Evolutionary conservation across 768 basidiomycete species (phyloP).

Genomic region (Lactarius hengduanensis): DNA sequence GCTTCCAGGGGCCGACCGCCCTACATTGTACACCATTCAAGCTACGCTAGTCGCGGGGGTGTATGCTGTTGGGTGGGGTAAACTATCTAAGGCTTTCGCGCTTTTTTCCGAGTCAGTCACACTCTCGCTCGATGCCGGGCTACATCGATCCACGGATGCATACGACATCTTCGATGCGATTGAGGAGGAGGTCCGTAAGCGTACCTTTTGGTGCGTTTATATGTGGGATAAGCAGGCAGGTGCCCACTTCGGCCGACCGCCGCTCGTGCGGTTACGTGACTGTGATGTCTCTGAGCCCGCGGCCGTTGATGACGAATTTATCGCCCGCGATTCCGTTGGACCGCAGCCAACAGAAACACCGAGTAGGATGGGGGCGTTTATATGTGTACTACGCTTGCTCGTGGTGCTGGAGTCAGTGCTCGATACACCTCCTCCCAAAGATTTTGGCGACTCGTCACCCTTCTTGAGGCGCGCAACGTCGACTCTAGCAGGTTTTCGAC

Average conservation of each 20-base stretch:
- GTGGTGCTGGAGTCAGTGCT: slow-evolving; percentile 87
- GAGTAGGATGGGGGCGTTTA: slow-evolving; percentile 79
- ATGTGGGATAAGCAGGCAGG: slow-evolving; percentile 94
- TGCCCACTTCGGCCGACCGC: slow-evolving; percentile 86
- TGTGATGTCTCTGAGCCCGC: slow-evolving; percentile 90
- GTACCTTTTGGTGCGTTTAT: slow-evolving; percentile 96
- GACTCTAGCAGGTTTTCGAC: slow-evolving; percentile 59
- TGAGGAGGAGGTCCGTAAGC: slow-evolving; percentile 88
- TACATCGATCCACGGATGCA: slow-evolving; percentile 83
- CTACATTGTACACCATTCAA: slow-evolving; percentile 90
- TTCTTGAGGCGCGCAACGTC: slow-evolving; percentile 73
- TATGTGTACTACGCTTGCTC: slow-evolving; percentile 72
- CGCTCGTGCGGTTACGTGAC: slow-evolving; percentile 82
- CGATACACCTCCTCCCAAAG: slow-evolving; percentile 72
- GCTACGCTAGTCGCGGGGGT: slow-evolving; percentile 89
- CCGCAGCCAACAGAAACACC: slow-evolving; percentile 69
- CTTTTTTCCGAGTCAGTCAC: slow-evolving; percentile 86
- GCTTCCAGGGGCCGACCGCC: slow-evolving; percentile 84
- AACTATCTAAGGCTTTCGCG: slow-evolving; percentile 82
- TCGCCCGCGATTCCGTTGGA: slow-evolving; percentile 68
- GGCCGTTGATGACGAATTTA: slow-evolving; percentile 85
- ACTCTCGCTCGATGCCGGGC: slow-evolving; percentile 82
- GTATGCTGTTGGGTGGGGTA: slow-evolving; percentile 88
- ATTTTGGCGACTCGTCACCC: slow-evolving; percentile 61
- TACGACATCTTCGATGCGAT: slow-evolving; percentile 87